Percentiles rank a stretch among this genome's conserved stretches.
Evolutionary conservation across 495 filamentous ascomycete genomes (phyloP).

Genomic region (Neurospora sp.): DNA sequence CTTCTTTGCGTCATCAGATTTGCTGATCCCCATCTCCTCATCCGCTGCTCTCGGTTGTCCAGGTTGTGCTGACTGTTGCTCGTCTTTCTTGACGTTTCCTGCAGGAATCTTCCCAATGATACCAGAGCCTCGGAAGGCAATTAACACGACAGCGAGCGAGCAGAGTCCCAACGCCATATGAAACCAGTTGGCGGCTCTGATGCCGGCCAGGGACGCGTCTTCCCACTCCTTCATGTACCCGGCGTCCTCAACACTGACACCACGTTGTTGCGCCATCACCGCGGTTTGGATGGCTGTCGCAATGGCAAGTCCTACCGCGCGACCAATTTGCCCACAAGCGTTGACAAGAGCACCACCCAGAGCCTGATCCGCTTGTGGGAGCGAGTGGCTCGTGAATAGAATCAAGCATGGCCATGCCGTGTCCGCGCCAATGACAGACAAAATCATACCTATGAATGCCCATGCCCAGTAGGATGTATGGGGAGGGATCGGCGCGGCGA

Average conservation of each 20-base stretch:
- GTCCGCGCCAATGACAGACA: conserved; percentile 51
- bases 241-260: conserved; percentile 26
- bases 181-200: conserved; percentile 47
- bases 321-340: conserved; percentile 46
- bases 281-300: conserved; percentile 47
- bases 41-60: not conserved
- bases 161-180: conserved; percentile 33
- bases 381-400: conserved; percentile 46
- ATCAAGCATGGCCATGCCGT: conserved; percentile 48
- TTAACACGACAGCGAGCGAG: conserved; percentile 27
- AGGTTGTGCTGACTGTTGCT: not conserved
- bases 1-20: not conserved
- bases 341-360: conserved; percentile 53
- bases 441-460: conserved; percentile 46
- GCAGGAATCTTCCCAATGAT: conserved; percentile 29
- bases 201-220: conserved; percentile 33
- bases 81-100: not conserved
- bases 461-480: conserved; percentile 50
- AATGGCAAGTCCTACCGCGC: conserved; percentile 48
- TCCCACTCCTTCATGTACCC: conserved; percentile 30
- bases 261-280: conserved; percentile 35
- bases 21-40: not conserved
- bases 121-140: conserved; percentile 34
- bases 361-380: conserved; percentile 51
- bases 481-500: conserved; percentile 45